Evolutionary conservation across 176 grass and related monocot genomes (phyloP).

Genomic region (Leersia perrieri): DNA sequence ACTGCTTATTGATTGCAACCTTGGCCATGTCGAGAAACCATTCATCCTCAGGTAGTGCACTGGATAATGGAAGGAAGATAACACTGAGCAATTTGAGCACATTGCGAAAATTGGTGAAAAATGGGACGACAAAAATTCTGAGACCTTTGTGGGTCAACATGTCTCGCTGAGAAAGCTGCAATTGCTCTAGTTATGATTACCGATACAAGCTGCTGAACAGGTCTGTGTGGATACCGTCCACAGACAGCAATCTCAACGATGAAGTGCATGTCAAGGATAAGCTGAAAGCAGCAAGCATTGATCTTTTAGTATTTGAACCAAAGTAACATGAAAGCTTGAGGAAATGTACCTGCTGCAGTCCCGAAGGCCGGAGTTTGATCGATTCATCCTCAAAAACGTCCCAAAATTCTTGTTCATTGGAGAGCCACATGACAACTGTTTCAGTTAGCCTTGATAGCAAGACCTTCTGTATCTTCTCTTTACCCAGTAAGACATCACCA

Average conservation of each 20-base stretch:
- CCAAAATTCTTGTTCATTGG: slow-evolving; percentile 94
- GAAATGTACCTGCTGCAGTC: slow-evolving; percentile 70
- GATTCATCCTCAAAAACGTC: slow-evolving; percentile 70
- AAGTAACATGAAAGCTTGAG: not conserved
- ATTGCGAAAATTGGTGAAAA: not conserved
- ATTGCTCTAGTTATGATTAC: slow-evolving; percentile 76
- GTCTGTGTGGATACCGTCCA: slow-evolving; percentile 86
- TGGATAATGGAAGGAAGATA: slow-evolving; percentile 18
- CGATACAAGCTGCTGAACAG: slow-evolving; percentile 84
- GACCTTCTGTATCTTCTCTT: slow-evolving; percentile 92
- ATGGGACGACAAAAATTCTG: not conserved
- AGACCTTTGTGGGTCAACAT: slow-evolving; percentile 87
- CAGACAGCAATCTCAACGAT: slow-evolving; percentile 89
- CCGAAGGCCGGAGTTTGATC: slow-evolving; percentile 62
- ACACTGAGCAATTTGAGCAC: not conserved
- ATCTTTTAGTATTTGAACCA: slow-evolving; percentile 3
- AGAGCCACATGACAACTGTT: slow-evolving; percentile 93
- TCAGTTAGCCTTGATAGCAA: slow-evolving; percentile 87
- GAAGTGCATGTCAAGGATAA: slow-evolving; percentile 98
- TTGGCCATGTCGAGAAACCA: slow-evolving; percentile 91
- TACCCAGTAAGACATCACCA: slow-evolving; percentile 77
- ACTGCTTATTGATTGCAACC: slow-evolving; percentile 80
- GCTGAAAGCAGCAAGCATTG: slow-evolving; percentile 37
- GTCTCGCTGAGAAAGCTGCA: slow-evolving; percentile 73
- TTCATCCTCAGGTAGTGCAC: slow-evolving; percentile 85